Percentiles rank a stretch among this genome's conserved stretches.
Conservation (phyloP, 2,329 filamentous ascomycete species). For the Sclerotiophoma versabilis region DNA sequence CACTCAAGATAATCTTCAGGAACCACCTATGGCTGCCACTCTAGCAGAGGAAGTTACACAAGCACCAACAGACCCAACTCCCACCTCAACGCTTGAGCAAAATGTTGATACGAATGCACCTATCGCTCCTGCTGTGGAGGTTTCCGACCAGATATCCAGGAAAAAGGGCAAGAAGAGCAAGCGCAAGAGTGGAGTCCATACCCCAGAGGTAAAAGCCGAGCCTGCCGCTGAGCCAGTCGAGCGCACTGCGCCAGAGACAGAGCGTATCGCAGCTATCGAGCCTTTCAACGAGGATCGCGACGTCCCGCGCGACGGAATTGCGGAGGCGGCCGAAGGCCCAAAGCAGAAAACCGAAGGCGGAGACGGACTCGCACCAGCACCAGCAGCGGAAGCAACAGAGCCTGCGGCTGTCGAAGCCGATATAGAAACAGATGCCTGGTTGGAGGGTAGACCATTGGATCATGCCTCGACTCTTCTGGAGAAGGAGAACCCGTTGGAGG, state of each 20-base stretch:
- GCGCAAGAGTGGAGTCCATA: constrained; percentile 23
- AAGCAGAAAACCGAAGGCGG: background rate
- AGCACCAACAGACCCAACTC: background rate
- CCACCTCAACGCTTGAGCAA: background rate
- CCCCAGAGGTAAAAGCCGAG: constrained; percentile 10
- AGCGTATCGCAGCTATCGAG: background rate
- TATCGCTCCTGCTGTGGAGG: constrained; percentile 14
- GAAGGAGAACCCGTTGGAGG: constrained; percentile 8
- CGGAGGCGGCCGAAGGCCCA: background rate
- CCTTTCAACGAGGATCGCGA: background rate
- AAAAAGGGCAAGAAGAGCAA: constrained; percentile 34
- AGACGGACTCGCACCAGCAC: background rate
- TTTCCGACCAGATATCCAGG: constrained; percentile 18
- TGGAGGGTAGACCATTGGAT: constrained; percentile 7
- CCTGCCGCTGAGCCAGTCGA: background rate
- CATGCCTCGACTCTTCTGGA: constrained; percentile 6
- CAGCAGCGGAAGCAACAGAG: background rate
- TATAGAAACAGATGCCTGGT: constrained; percentile 5
- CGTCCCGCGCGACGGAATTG: background rate
- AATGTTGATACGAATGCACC: background rate
- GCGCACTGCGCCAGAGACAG: background rate
- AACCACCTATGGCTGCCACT: background rate
- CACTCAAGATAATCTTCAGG: background rate
- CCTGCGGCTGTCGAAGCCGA: background rate
- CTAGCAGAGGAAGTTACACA: background rate